Evolutionary conservation across 1,284 basidiomycete genomes (phyloP).

Genomic region (Fomes fomentarius): DNA sequence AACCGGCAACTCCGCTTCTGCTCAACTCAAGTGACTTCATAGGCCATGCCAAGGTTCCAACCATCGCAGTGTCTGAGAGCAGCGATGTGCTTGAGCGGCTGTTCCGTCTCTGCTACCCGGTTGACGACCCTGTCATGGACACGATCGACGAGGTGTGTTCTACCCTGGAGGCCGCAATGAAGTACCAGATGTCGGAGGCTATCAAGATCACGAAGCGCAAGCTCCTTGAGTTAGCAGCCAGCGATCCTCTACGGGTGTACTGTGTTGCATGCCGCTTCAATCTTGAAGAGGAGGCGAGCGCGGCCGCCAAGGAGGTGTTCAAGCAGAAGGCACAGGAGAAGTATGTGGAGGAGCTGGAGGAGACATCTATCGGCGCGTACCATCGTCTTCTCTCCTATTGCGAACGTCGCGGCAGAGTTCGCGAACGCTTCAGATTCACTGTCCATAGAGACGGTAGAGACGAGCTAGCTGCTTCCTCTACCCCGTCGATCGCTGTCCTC

Average conservation of each 20-base stretch:
- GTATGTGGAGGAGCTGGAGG: constrained; percentile 19
- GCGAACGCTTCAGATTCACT: constrained; percentile 11
- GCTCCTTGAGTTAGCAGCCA: constrained; percentile 27
- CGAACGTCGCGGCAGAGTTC: constrained; percentile 6
- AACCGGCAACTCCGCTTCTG: not conserved
- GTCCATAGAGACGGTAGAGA: not conserved
- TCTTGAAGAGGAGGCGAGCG: constrained; percentile 22
- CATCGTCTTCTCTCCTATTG: constrained; percentile 18
- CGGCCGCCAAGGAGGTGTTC: constrained; percentile 9
- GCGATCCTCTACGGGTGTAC: constrained; percentile 39
- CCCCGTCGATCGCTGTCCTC: not conserved
- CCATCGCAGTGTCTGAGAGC: constrained; percentile 22
- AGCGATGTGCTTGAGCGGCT: constrained; percentile 24
- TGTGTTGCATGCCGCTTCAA: constrained; percentile 37
- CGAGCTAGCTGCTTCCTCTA: not conserved
- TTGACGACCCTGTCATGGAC: constrained; percentile 12
- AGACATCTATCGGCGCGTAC: constrained; percentile 21
- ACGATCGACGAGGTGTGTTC: constrained; percentile 24
- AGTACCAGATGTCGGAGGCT: constrained; percentile 40
- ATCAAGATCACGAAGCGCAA: constrained; percentile 18
- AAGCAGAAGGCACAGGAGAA: constrained; percentile 3
- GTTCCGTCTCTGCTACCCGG: constrained; percentile 31
- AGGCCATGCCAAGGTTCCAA: constrained; percentile 10
- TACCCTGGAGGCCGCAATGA: constrained; percentile 36
- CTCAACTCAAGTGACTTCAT: not conserved